Evolutionary conservation across 495 filamentous ascomycete species (phyloP), one percentile per base, ranked within the genome.

Genomic region (Evernia prunastri): DNA sequence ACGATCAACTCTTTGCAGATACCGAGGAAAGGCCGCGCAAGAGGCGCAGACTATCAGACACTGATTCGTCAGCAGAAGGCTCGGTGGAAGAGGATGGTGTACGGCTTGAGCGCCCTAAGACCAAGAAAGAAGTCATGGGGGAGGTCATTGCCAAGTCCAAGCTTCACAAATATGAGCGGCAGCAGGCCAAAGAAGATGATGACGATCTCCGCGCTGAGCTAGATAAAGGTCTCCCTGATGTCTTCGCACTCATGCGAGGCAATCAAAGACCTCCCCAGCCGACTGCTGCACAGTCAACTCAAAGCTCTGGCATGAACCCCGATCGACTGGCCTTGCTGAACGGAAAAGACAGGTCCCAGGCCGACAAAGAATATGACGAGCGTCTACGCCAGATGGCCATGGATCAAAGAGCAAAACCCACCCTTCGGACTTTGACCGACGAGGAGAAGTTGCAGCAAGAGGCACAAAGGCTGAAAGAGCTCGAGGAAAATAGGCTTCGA

Each of bases 141-240:
- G 95, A 98, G 74, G 85, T 97, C 64, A 97, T 97, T 65, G 89
- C 92, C 43, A 99, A 97, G 75, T 97, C 95, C 4, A 99, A 97
- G 72, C 81, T 89, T 35, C 81, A 96, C 79, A 97, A 95, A 76
- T 88, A 90, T 64, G 91, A 97, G 75, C 87, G 94, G 27, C 95
- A 97, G 76, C 85, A 90, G 61, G 83, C 84, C 11, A 98, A 97
- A 73, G 94, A 97, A 64, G 91, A 96, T 54, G 92, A 98, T 69
- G 91, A 92, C 33, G 92, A 96, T 69, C 77, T 96, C n/a, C 81
- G 89, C 63, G 89, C 92, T 56, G 86, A 89, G 68, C 76, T 90
- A 12, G 86, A 90, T 64, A 87, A 91, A 71, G 87, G 88, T 25
- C 81, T 97, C 60, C 81, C 85, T n/a, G 86, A 89, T 60, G 80